A percentile compares a stretch with the other conserved stretches of the same genome.
Conservation (phyloP, 768 basidiomycete genomes). For the Psilocybe sp. region DNA sequence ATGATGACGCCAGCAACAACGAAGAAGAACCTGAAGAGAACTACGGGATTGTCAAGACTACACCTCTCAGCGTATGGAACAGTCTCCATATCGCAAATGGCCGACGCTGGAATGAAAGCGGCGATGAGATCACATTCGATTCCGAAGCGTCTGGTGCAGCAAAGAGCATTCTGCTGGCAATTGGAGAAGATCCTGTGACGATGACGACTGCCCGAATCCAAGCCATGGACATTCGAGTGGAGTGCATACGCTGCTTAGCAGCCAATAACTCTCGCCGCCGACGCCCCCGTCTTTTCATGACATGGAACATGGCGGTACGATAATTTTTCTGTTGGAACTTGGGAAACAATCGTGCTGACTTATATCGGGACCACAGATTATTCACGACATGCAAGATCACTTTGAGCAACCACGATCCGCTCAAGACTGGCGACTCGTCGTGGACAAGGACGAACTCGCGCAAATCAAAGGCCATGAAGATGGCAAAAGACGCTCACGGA, state of each 20-base stretch:
- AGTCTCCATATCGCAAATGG: background rate
- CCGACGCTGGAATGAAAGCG: constrained; percentile 20
- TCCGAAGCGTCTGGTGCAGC: constrained; percentile 21
- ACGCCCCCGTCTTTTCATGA: constrained; percentile 22
- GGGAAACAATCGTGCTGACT: too few species aligned
- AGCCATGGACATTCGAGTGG: constrained; percentile 20
- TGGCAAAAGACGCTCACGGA: too few species aligned
- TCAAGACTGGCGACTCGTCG: too few species aligned
- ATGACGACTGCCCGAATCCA: constrained; percentile 21
- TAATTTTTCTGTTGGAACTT: too few species aligned
- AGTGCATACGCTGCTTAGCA: constrained; percentile 25
- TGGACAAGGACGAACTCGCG: too few species aligned
- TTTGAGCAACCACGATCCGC: too few species aligned
- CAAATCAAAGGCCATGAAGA: too few species aligned
- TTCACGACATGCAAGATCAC: too few species aligned
- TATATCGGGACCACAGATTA: too few species aligned
- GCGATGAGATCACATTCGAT: constrained; percentile 21
- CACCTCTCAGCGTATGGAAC: constrained; percentile 4
- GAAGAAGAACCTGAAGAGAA: background rate
- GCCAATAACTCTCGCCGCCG: constrained; percentile 2
- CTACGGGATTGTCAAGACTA: background rate
- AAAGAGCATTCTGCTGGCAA: constrained; percentile 17
- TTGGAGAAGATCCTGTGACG: constrained; percentile 23
- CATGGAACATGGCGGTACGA: constrained; percentile 28
- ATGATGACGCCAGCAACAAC: background rate